Evolutionary conservation across 306 rosid species (phyloP), one percentile per base, ranked within the genome.

Genomic region (Vigna mungo): DNA sequence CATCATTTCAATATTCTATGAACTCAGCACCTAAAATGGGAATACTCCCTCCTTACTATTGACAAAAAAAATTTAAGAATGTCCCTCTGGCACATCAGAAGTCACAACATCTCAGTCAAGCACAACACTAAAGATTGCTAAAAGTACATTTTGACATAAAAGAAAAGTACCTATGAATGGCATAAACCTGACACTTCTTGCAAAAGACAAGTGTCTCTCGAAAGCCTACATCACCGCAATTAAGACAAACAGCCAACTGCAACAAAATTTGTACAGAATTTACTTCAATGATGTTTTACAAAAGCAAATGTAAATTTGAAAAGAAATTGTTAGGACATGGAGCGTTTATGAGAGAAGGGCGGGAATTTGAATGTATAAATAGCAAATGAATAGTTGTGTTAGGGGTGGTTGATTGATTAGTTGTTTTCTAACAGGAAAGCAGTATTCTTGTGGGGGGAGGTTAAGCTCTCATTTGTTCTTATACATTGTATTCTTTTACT

Each of bases 171-270:
- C 84, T 67, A 61, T 86, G 86, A 18, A 71, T 27, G 25, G 78
- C 80, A 61, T 62, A 72, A 63, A 10, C 25, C 30, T 68, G 54
- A 79, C 86, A 86, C 51, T 34, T 21, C 9, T 23, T 44, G 78
- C 89, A 86, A 76, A 41, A 79, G 55, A 76, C 68, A 44, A 72
- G 43, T 2, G 78, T 2, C 78, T 86, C 86, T 1, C 9, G 34
- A 58, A 71, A 79, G 58, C 89, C 86, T 52, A 7, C 21, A 39
- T 74, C 53, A 0, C 89, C 85, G 67, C 86, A 79, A 2, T 3
- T 67, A 12, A 79, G 83, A 80, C 89, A 86, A 67, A 83, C 68
- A 37, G 69, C 56, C 13, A 65, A 84, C 89, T 85, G 74, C 61
- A 43, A 75, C 49, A 64, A 75, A 20, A 78, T 7, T 62, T 21